Conservation (phyloP, 495 filamentous ascomycete species). For the Bombardia bombarda region DNA sequence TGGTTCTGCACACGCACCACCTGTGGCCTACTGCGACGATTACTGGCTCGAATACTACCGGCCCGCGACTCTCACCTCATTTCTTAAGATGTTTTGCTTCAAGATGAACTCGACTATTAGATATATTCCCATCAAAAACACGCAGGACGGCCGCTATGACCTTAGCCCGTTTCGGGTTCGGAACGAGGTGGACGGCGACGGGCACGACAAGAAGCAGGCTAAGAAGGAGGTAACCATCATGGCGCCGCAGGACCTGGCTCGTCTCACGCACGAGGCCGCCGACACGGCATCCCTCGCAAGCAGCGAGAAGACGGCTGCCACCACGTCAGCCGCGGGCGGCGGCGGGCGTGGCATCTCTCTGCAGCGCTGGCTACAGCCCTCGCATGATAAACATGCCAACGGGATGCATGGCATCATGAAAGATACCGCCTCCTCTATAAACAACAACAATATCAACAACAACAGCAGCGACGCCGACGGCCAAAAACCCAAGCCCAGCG, state of each 20-base stretch:
- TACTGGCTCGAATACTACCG: constrained; percentile 99
- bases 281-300: constrained; percentile 26
- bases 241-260: constrained; percentile 40
- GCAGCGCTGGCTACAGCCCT: constrained; percentile 47
- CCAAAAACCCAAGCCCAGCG: constrained; percentile 29
- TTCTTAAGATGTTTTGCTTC: constrained; percentile 81
- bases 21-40: constrained; percentile 72
- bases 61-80: constrained; percentile 73
- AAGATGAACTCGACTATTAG: constrained; percentile 81
- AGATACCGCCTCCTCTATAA: constrained; percentile 11
- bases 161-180: constrained; percentile 78
- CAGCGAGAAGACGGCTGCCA: constrained; percentile 28
- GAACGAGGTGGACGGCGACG: constrained; percentile 28
- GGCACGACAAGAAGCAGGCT: constrained; percentile 39
- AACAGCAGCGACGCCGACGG: constrained; percentile 13
- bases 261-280: constrained; percentile 21
- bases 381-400: constrained; percentile 9
- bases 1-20: constrained; percentile 38
- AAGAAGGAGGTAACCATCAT: constrained; percentile 57
- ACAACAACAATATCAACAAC: constrained; percentile 4
- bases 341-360: constrained; percentile 38
- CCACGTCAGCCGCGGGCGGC: constrained; percentile 16
- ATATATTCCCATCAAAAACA: constrained; percentile 67
- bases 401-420: constrained; percentile 42
- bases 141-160: constrained; percentile 65